Conservation (phyloP, 495 filamentous ascomycete species). For the Geopyxis carbonaria region DNA sequence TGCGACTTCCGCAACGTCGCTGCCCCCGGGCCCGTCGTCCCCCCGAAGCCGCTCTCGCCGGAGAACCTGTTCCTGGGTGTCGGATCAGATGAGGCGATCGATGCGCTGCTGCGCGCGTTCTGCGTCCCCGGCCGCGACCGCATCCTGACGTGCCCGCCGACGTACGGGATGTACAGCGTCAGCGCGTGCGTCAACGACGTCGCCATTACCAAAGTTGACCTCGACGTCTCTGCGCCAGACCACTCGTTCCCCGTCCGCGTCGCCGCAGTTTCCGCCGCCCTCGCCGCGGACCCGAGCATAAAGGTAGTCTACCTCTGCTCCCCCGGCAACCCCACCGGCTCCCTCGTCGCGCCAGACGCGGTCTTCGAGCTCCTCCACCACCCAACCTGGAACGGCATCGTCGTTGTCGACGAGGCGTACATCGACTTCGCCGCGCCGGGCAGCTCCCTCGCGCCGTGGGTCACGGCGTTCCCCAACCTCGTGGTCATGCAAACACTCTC, state of each 20-base stretch:
- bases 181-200: conserved; percentile 89
- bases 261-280: conserved; percentile 43
- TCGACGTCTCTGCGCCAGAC: conserved; percentile 38
- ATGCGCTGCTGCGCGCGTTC: conserved; percentile 81
- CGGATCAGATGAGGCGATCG: conserved; percentile 90
- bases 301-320: conserved; percentile 86
- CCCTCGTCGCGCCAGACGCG: conserved; percentile 58
- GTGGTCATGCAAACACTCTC: conserved; percentile 95
- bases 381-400: conserved; percentile 86
- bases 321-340: conserved; percentile 82
- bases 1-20: conserved; percentile 80
- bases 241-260: conserved; percentile 66
- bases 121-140: conserved; percentile 73
- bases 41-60: conserved; percentile 50
- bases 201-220: conserved; percentile 62
- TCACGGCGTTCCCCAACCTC: conserved; percentile 81
- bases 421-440: conserved; percentile 77
- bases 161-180: conserved; percentile 95
- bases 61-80: conserved; percentile 81
- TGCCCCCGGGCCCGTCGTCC: conserved; percentile 40
- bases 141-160: conserved; percentile 86
- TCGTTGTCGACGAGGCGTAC: conserved; percentile 91
- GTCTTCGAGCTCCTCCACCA: conserved; percentile 60
- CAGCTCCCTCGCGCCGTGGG: conserved; percentile 80
- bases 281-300: conserved; percentile 47